Evolutionary conservation across 108 stramenopile genomes (phyloP).

Genomic region (Pseudonitzschia delicatissima): DNA sequence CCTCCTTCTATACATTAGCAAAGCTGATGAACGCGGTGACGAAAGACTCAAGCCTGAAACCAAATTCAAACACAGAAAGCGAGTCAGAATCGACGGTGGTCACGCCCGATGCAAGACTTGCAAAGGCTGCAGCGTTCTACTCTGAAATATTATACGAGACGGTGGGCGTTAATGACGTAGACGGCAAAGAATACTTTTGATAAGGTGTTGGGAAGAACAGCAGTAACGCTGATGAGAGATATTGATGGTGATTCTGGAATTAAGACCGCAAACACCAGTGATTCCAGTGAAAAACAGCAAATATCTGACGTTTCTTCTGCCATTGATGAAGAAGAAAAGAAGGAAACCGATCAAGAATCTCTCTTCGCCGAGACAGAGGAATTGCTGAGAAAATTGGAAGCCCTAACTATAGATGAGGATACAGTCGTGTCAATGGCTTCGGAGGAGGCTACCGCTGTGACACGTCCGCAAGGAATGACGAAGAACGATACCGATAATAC

Average conservation of each 20-base stretch:
- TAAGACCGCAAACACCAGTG: not conserved
- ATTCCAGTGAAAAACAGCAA: not conserved
- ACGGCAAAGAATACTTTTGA: constrained; percentile 71
- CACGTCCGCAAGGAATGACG: not conserved
- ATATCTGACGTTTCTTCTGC: no score
- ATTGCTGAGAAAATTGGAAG: constrained; percentile 35
- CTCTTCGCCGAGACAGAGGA: constrained; percentile 42
- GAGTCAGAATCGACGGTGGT: constrained; percentile 21
- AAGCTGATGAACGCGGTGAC: constrained; percentile 30
- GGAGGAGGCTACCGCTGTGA: not conserved
- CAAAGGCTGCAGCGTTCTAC: constrained; percentile 78
- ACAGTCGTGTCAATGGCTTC: constrained; percentile 9
- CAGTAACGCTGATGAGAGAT: constrained; percentile 4
- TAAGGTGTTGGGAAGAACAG: constrained; percentile 46
- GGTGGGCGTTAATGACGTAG: constrained; percentile 70
- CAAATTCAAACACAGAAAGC: not conserved
- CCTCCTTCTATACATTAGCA: constrained; percentile 24
- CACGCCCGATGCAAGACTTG: constrained; percentile 89
- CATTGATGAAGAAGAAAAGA: constrained; percentile 62
- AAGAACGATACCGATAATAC: not conserved
- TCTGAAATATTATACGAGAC: constrained; percentile 63
- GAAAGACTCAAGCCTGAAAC: not conserved
- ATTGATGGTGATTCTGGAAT: no score
- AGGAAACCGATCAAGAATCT: constrained; percentile 29
- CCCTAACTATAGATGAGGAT: constrained; percentile 40